A percentile compares a stretch with the other conserved stretches of the same genome.
Conservation (phyloP, 2,329 filamentous ascomycete genomes). For the Mollisiaceae sp. region DNA sequence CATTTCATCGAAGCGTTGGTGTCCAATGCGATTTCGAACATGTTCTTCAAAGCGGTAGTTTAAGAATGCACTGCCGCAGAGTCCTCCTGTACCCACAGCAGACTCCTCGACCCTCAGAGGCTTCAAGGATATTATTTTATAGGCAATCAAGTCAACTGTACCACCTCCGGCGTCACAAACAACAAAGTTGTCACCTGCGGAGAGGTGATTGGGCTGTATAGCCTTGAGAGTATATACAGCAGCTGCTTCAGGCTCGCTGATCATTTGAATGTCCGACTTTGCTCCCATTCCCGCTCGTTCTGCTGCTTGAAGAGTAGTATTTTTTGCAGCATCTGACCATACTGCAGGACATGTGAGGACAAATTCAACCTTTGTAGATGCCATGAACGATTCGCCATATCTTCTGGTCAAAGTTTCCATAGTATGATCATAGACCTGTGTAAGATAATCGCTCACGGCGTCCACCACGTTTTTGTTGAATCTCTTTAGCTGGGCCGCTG, state of each 20-base stretch:
- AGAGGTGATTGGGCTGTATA: conserved; percentile 76
- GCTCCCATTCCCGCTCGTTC: conserved; percentile 79
- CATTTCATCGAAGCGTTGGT: conserved; percentile 73
- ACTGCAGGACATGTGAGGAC: conserved; percentile 83
- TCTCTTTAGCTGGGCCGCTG: conserved; percentile 74
- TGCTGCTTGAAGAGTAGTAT: conserved; percentile 78
- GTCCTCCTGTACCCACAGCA: conserved; percentile 76
- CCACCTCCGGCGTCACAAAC: conserved; percentile 63
- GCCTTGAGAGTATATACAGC: conserved; percentile 81
- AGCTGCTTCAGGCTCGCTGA: conserved; percentile 80
- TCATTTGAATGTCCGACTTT: conserved; percentile 74
- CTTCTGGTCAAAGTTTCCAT: conserved; percentile 76
- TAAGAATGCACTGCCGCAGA: conserved; percentile 79
- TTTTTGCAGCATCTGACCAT: conserved; percentile 86
- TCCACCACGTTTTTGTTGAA: conserved; percentile 80
- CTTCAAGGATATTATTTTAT: conserved; percentile 76
- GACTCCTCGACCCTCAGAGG: conserved; percentile 78
- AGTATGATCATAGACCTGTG: conserved; percentile 76
- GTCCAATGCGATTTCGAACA: conserved; percentile 70
- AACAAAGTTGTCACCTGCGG: conserved; percentile 66
- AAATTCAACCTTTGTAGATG: conserved; percentile 75
- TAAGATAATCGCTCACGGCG: conserved; percentile 79
- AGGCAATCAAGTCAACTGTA: conserved; percentile 78
- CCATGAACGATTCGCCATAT: conserved; percentile 81
- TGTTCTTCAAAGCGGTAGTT: conserved; percentile 84